phyloP scores from a whole-genome alignment of 352 stramenopile species.

The Thraustochytrium sp. region DNA sequence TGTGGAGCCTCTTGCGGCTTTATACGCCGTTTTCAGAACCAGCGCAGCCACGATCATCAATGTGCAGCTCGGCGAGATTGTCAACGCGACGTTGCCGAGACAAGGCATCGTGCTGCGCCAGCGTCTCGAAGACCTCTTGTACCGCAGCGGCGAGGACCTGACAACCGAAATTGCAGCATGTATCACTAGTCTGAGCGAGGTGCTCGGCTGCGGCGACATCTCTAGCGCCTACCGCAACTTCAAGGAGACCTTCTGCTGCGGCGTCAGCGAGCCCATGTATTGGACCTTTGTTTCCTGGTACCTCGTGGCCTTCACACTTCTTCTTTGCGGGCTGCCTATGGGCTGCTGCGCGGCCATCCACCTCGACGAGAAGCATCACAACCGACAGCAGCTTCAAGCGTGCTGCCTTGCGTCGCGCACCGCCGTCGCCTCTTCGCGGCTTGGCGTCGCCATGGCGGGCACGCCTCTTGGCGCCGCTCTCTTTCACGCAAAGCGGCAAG shows the following conservation, averaged over 20 bases:
- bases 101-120: background rate
- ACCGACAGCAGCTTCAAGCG: background rate
- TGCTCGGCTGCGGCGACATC: conserved; percentile 14
- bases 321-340: conserved; percentile 4
- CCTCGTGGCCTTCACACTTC: conserved; percentile 23
- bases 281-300: conserved; percentile 34
- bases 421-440: background rate
- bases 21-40: background rate
- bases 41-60: background rate
- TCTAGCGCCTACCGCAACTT: background rate
- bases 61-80: background rate
- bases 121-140: background rate
- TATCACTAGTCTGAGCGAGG: background rate
- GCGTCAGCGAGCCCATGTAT: conserved; percentile 7
- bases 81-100: background rate
- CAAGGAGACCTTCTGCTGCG: conserved; percentile 40
- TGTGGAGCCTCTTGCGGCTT: background rate
- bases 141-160: background rate
- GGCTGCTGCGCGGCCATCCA: conserved; percentile 31
- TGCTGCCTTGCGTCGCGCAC: background rate
- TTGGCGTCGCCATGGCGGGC: background rate
- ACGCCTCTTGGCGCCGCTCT: background rate
- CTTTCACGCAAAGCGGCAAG: too few relatives aligned
- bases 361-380: background rate
- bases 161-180: background rate